These are phyloP conservation scores for Paramecium sexaurelia DNA, from an alignment of 73 alveolate species.

Conservation along the genomic window DNA sequence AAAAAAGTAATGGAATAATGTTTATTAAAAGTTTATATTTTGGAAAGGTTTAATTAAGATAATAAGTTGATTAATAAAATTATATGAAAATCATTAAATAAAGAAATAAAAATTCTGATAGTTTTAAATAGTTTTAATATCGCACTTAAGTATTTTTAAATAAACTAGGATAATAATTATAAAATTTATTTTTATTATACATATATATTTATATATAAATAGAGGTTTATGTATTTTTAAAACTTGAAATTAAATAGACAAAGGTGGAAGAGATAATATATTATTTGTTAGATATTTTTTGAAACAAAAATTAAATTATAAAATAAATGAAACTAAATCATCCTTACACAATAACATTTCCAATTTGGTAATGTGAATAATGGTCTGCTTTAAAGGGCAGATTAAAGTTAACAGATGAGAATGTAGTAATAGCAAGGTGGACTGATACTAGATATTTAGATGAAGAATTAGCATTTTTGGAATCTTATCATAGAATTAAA, in stretches of 20 bases:
- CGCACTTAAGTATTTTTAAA: neutral
- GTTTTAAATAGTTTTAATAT: no score
- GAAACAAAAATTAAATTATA: neutral
- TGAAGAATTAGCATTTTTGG: constrained; percentile 41
- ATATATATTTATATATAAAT: neutral
- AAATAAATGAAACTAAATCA: constrained; percentile 18
- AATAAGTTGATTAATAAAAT: no score
- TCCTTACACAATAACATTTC: constrained; percentile 47
- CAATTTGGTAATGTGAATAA: constrained; percentile 45
- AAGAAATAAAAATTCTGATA: neutral
- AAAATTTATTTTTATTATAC: neutral
- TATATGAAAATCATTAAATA: no score
- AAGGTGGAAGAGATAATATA: neutral
- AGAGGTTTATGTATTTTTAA: neutral
- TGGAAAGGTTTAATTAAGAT: no score
- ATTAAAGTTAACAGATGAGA: constrained; percentile 45
- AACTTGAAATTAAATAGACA: neutral
- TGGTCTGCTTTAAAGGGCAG: constrained; percentile 56
- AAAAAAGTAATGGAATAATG: no score
- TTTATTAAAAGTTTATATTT: no score
- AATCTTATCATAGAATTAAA: constrained; percentile 9
- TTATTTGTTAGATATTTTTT: neutral
- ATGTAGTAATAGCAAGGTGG: constrained; percentile 1
- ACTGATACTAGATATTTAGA: constrained; percentile 12
- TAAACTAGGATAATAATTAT: neutral